Evolutionary conservation across 352 stramenopile genomes (phyloP).

Genomic region (Pythium plurisporium): DNA sequence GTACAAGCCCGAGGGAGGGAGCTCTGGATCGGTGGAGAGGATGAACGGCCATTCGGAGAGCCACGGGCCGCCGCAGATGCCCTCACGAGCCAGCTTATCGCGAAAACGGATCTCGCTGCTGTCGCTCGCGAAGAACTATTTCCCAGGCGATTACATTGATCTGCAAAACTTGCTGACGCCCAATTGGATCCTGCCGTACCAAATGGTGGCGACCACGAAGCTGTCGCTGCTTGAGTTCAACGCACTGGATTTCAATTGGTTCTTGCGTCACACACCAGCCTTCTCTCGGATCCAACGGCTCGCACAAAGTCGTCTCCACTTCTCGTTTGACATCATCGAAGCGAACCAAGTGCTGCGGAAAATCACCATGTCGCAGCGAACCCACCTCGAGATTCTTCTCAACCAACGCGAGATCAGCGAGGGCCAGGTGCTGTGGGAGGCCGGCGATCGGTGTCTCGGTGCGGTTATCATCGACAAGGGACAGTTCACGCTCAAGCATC

Average conservation of each 20-base stretch:
- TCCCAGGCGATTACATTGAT: slow-evolving; percentile 88
- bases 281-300: slow-evolving; percentile 72
- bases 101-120: slow-evolving; percentile 58
- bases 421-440: slow-evolving; percentile 72
- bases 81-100: slow-evolving; percentile 24
- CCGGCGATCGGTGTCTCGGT: slow-evolving; percentile 54
- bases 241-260: slow-evolving; percentile 82
- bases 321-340: slow-evolving; percentile 77
- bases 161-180: slow-evolving; percentile 74
- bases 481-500: slow-evolving; percentile 57
- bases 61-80: not conserved
- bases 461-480: slow-evolving; percentile 81
- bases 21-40: slow-evolving; percentile 4
- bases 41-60: too few species aligned
- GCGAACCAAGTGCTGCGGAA: slow-evolving; percentile 75
- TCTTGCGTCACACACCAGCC: slow-evolving; percentile 63
- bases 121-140: slow-evolving; percentile 68
- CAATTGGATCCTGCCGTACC: slow-evolving; percentile 54
- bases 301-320: slow-evolving; percentile 67
- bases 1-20: slow-evolving; percentile 33
- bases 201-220: slow-evolving; percentile 62
- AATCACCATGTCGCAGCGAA: slow-evolving; percentile 79
- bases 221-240: slow-evolving; percentile 80
- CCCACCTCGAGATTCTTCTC: slow-evolving; percentile 82
- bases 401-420: slow-evolving; percentile 48